Evolutionary conservation across 2,329 filamentous ascomycete species (phyloP), one percentile per base, ranked within the genome.

Genomic region (Pleurostoma richardsiae): DNA sequence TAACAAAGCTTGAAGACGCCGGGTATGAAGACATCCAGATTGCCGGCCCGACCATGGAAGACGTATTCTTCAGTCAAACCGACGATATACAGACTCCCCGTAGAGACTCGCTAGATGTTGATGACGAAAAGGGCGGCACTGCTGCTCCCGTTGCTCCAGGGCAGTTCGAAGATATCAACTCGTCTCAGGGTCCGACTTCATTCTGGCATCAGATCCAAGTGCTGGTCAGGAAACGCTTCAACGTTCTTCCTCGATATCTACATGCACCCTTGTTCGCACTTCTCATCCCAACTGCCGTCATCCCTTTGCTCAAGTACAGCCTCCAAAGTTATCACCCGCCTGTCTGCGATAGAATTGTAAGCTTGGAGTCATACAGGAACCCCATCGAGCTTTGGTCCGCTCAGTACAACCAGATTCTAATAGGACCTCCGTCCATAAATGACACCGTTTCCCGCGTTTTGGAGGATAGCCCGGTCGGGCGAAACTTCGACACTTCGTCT

Each of bases 101-200:
- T 2, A 19, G 19, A 19, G 19, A 19, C 19, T 19, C 19, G 19
- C 19, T 19, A 19, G 19, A 19, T 19, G 19, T 19, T 19, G 19
- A 19, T 19, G 19, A 19, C 19, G 19, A 19, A 19, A 19, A 19
- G 19, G 19, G 19, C 19, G 19, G 19, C 19, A 2, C 19, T 19
- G 19, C 19, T 19, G 19, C 19, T 19, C 19, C 19, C 19, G 19
- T 19, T 19, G 19, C 19, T 19, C 5, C 96, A 96, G 60, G 91
- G 91, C 26, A 90, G 84, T 56, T 92, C 91, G 31, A 96, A 96
- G 64, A 90, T 85, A 45, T 96, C 91, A 0, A 95, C 90, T 0
- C 75, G 96, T 4, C 33, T n/a, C 33, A n/a, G 8, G 33, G n/a
- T 36, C 33, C 2, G n/a, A 8, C 8, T n/a, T 36, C 33, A 36